These are phyloP conservation scores for Sordaria brevicollis DNA, from an alignment of 495 filamentous ascomycete genomes.

Conservation along the genomic window DNA sequence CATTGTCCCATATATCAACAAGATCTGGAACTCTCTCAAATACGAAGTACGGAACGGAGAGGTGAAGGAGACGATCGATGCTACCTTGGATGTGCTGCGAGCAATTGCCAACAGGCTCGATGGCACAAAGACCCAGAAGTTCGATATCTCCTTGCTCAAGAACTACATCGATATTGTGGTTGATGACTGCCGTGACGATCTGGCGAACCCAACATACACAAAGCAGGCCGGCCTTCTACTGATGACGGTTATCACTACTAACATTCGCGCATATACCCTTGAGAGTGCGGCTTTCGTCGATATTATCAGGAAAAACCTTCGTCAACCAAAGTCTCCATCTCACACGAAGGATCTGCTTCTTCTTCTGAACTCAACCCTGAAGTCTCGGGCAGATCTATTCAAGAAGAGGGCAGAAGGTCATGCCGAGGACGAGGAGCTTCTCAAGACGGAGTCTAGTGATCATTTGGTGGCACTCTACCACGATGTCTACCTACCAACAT, in stretches of 20 bases:
- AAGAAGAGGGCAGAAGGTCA: slow-evolving; percentile 11
- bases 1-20: slow-evolving; percentile 29
- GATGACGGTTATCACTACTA: slow-evolving; percentile 30
- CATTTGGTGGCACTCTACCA: slow-evolving; percentile 21
- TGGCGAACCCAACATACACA: slow-evolving; percentile 33
- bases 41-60: slow-evolving; percentile 49
- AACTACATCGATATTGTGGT: slow-evolving; percentile 28
- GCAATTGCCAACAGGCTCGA: slow-evolving; percentile 30
- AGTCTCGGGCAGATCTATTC: slow-evolving; percentile 23
- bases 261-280: slow-evolving; percentile 19
- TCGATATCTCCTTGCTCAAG: slow-evolving; percentile 22
- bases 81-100: slow-evolving; percentile 35
- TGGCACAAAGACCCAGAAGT: slow-evolving; percentile 20
- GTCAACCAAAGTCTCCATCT: slow-evolving; percentile 26
- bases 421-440: slow-evolving; percentile 13
- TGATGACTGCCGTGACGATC: slow-evolving; percentile 33
- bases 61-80: slow-evolving; percentile 38
- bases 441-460: slow-evolving; percentile 6
- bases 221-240: slow-evolving; percentile 36
- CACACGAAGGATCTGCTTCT: slow-evolving; percentile 33
- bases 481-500: slow-evolving; percentile 30
- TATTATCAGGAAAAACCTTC: slow-evolving; percentile 27
- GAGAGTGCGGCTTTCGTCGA: slow-evolving; percentile 25
- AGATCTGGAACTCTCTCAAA: slow-evolving; percentile 45
- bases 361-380: slow-evolving; percentile 30